Percentiles rank a stretch among this genome's conserved stretches.
Evolutionary conservation across 164 flowering plant genomes (phyloP).

Genomic region (Magnolia kwangsiensis): DNA sequence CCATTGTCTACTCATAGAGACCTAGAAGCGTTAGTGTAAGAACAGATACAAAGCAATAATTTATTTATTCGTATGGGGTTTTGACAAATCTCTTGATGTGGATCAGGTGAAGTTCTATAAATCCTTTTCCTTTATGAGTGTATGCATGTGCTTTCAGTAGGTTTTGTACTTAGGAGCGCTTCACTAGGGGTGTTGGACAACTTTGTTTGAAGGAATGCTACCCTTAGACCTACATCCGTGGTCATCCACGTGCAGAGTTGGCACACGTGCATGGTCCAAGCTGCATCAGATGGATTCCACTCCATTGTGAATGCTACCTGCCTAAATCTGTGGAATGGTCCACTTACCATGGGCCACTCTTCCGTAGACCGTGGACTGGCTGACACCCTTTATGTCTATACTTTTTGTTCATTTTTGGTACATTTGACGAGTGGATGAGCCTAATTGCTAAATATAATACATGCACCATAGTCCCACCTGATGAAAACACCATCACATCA

Average conservation of each 20-base stretch:
- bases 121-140: neutral
- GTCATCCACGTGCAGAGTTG: neutral
- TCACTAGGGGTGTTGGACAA: too few species aligned
- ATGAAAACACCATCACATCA: neutral
- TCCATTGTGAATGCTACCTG: too few species aligned
- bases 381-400: neutral
- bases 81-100: constrained; percentile 48
- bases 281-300: too few species aligned
- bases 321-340: neutral
- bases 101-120: constrained; percentile 42
- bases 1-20: too few species aligned
- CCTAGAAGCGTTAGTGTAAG: too few species aligned
- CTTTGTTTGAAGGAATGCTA: neutral
- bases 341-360: neutral
- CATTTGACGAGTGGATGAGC: neutral
- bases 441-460: neutral
- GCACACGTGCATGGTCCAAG: too few species aligned
- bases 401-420: neutral
- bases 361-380: neutral
- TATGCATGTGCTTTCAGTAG: too few species aligned
- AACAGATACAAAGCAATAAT: too few species aligned
- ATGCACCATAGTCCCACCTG: neutral
- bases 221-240: neutral
- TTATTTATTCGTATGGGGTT: constrained; percentile 55
- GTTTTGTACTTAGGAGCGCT: too few species aligned